Percentiles rank a stretch among this genome's conserved stretches.
phyloP scores from a whole-genome alignment of 108 stramenopile genomes.

The Cyclotella cryptica region DNA sequence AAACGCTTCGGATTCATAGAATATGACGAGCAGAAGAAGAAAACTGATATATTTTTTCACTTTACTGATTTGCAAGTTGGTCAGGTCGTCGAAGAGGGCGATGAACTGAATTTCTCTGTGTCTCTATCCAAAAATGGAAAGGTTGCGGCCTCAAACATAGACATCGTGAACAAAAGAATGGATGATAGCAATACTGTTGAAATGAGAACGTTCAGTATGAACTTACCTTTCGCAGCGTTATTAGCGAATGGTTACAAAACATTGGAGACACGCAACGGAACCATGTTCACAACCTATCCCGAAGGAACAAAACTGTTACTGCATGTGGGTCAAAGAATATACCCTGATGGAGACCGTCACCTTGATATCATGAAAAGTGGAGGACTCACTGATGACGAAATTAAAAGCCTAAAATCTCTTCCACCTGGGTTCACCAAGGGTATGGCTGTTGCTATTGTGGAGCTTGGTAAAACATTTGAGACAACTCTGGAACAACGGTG shows the following conservation, averaged over 20 bases:
- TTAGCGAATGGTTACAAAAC: constrained; percentile 86
- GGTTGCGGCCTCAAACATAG: constrained; percentile 47
- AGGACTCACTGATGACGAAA: constrained; percentile 60
- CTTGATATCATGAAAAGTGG: constrained; percentile 72
- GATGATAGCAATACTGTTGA: constrained; percentile 31
- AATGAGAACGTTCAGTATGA: constrained; percentile 79
- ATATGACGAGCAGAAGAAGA: constrained; percentile 38
- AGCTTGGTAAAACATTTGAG: constrained; percentile 77
- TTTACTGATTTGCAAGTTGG: constrained; percentile 59
- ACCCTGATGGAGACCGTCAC: constrained; percentile 80
- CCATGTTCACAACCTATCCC: constrained; percentile 77
- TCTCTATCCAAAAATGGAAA: constrained; percentile 58
- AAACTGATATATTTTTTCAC: constrained; percentile 73
- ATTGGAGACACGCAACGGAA: constrained; percentile 81
- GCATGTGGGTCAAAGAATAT: constrained; percentile 79
- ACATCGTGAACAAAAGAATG: constrained; percentile 33
- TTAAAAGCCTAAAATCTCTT: constrained; percentile 60
- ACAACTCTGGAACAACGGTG: constrained; percentile 60
- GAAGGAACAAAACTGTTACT: constrained; percentile 78
- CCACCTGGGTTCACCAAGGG: constrained; percentile 69
- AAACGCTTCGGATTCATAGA: constrained; percentile 75
- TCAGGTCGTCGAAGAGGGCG: constrained; percentile 56
- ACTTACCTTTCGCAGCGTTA: constrained; percentile 81
- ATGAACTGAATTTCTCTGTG: constrained; percentile 58
- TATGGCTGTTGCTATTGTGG: constrained; percentile 72